Evolutionary conservation across 2,329 filamentous ascomycete genomes (phyloP).

Genomic region (Tolypocladium tropicale): DNA sequence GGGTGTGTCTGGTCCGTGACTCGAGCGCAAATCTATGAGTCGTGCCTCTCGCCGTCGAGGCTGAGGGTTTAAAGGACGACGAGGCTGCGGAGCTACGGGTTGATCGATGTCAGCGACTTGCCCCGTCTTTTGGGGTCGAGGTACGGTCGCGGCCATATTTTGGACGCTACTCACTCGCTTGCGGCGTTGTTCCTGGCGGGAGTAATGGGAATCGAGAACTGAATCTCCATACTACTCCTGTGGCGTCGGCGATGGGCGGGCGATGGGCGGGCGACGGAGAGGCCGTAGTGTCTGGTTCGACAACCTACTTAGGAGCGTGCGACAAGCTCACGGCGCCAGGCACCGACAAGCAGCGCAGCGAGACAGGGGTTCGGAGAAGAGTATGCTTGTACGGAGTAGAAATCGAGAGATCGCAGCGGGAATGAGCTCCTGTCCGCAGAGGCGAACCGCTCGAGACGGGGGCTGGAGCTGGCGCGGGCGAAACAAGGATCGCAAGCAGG

Average conservation of each 20-base stretch:
- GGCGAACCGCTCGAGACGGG: background rate
- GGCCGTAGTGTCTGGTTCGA: background rate
- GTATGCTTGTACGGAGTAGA: too few relatives aligned
- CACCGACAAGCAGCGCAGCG: background rate
- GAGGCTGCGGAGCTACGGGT: background rate
- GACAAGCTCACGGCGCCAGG: background rate
- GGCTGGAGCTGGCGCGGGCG: background rate
- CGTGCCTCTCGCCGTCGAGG: constrained; percentile 12
- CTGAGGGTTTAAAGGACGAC: constrained; percentile 1
- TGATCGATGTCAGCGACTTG: background rate
- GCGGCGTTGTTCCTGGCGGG: constrained; percentile 7
- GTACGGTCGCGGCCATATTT: background rate
- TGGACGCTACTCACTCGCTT: background rate
- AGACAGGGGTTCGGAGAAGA: too few relatives aligned
- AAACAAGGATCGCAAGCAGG: background rate
- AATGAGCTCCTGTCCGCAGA: background rate
- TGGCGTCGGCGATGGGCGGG: background rate
- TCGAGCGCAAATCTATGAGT: constrained; percentile 28
- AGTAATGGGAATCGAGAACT: constrained; percentile 23
- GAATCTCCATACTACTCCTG: constrained; percentile 22
- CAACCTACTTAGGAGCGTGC: background rate
- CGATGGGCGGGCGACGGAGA: background rate
- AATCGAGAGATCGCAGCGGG: too few relatives aligned
- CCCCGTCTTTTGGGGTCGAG: background rate
- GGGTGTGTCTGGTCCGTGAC: constrained; percentile 24